Percentiles rank a stretch among this genome's conserved stretches.
These are phyloP conservation scores for Solanum tarapatanum DNA, from an alignment of 257 asterid genomes.

Conservation along the genomic window DNA sequence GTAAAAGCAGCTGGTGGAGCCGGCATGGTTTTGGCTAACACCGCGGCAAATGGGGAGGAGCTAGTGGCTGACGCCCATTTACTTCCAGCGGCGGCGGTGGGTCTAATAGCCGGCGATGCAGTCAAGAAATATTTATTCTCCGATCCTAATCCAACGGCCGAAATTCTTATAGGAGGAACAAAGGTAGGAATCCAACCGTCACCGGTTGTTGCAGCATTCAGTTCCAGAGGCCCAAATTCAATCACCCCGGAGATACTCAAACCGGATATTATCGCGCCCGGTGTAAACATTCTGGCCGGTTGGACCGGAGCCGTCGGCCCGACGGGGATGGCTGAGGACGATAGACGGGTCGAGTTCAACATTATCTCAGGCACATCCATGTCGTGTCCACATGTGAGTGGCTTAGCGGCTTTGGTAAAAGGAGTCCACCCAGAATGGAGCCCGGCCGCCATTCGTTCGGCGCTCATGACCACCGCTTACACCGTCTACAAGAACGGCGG, in stretches of 20 bases:
- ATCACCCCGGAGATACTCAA: slow-evolving; percentile 46
- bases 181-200: slow-evolving; percentile 56
- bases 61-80: slow-evolving; percentile 73
- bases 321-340: slow-evolving; percentile 47
- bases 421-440: slow-evolving; percentile 67
- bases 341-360: slow-evolving; percentile 53
- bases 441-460: slow-evolving; percentile 43
- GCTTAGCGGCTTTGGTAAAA: slow-evolving; percentile 60
- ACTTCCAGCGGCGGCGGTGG: slow-evolving; percentile 55
- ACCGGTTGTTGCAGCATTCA: slow-evolving; percentile 68
- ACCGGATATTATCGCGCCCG: slow-evolving; percentile 72
- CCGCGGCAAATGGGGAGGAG: slow-evolving; percentile 63
- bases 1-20: slow-evolving; percentile 57
- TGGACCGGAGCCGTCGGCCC: slow-evolving; percentile 61
- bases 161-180: slow-evolving; percentile 47
- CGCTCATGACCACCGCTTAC: slow-evolving; percentile 58
- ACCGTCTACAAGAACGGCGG: slow-evolving; percentile 54
- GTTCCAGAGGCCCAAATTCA: slow-evolving; percentile 65
- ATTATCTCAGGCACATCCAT: slow-evolving; percentile 72
- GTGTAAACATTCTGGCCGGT: slow-evolving; percentile 63
- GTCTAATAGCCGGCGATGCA: slow-evolving; percentile 29
- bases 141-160: slow-evolving; percentile 39
- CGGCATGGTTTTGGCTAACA: slow-evolving; percentile 57
- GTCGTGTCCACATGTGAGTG: slow-evolving; percentile 86
- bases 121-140: slow-evolving; percentile 29